A percentile compares a stretch with the other conserved stretches of the same genome.
Conservation (phyloP, 73 alveolate genomes). For the Paraurostyla sp. region DNA sequence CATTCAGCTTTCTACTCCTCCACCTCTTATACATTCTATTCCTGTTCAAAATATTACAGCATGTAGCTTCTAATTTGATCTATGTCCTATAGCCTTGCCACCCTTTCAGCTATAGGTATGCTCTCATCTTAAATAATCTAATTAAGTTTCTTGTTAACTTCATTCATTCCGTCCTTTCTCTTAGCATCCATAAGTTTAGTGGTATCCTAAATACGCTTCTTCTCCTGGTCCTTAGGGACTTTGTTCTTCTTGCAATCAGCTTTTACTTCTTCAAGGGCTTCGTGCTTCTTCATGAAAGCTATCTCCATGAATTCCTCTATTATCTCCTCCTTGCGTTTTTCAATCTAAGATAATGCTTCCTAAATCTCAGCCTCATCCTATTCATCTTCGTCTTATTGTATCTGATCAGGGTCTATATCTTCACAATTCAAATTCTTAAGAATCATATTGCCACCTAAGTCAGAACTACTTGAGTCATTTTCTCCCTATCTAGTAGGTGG, state of each 20-base stretch:
- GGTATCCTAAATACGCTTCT: constrained; percentile 25
- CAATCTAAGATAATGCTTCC: constrained; percentile 10
- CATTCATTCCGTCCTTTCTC: constrained; percentile 51
- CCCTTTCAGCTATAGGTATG: neutral
- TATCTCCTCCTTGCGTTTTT: constrained; percentile 49
- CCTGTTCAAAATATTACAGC: constrained; percentile 11
- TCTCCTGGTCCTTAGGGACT: constrained; percentile 42
- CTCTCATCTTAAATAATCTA: neutral
- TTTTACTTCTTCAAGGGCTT: constrained; percentile 43
- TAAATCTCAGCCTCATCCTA: constrained; percentile 18
- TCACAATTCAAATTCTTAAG: neutral
- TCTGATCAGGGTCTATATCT: neutral
- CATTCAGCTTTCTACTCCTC: neutral
- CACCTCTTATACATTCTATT: neutral
- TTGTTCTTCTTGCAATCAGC: constrained; percentile 37
- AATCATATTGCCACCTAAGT: constrained; percentile 20
- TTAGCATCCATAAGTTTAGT: neutral
- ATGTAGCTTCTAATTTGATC: constrained; percentile 9
- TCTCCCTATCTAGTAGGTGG: too few relatives aligned
- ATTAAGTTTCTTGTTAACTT: constrained; percentile 1
- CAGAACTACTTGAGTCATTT: constrained; percentile 27
- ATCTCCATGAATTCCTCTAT: constrained; percentile 42
- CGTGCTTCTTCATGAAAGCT: constrained; percentile 48
- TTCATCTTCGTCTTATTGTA: constrained; percentile 27
- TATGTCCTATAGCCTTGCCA: constrained; percentile 20